Evolutionary conservation across 2,329 filamentous ascomycete genomes (phyloP).

Genomic region (Penicillium oxalicum): DNA sequence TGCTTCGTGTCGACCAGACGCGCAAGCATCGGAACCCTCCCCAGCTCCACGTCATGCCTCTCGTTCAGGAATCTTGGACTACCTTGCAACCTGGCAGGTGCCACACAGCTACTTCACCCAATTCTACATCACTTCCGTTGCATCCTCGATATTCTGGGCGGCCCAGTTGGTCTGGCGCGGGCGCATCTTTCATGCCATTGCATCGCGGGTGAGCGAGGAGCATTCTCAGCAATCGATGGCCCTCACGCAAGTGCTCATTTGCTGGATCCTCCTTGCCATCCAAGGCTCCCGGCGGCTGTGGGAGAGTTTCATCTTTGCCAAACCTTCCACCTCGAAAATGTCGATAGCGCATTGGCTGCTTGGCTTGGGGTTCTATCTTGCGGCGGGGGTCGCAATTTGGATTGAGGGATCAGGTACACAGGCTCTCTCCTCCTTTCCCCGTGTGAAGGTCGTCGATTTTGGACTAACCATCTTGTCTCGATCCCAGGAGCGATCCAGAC

Average conservation of each 20-base stretch:
- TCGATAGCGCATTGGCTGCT: slow-evolving; percentile 77
- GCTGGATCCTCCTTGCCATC: slow-evolving; percentile 66
- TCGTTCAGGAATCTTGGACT: slow-evolving; percentile 41
- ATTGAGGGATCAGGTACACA: slow-evolving; percentile 65
- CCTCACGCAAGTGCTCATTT: slow-evolving; percentile 56
- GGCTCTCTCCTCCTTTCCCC: neutral
- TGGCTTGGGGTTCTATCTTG: slow-evolving; percentile 70
- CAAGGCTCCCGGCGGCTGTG: slow-evolving; percentile 71
- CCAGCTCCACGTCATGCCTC: neutral
- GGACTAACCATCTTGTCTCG: no score
- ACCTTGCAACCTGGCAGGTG: slow-evolving; percentile 54
- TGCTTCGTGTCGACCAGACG: slow-evolving; percentile 9
- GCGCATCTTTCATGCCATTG: slow-evolving; percentile 46
- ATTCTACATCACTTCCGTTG: slow-evolving; percentile 72
- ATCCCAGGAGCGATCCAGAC: slow-evolving; percentile 27
- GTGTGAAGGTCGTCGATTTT: neutral
- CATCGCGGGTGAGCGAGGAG: slow-evolving; percentile 35
- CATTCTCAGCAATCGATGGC: slow-evolving; percentile 47
- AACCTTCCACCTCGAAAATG: slow-evolving; percentile 70
- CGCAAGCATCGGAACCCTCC: neutral
- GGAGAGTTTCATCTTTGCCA: slow-evolving; percentile 63
- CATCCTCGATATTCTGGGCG: slow-evolving; percentile 68
- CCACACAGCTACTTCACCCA: slow-evolving; percentile 86
- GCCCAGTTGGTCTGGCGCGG: slow-evolving; percentile 56
- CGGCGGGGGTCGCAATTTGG: slow-evolving; percentile 72